A percentile compares a stretch with the other conserved stretches of the same genome.
phyloP scores from a whole-genome alignment of 139 green algal species.

The Eudorina sp. region DNA sequence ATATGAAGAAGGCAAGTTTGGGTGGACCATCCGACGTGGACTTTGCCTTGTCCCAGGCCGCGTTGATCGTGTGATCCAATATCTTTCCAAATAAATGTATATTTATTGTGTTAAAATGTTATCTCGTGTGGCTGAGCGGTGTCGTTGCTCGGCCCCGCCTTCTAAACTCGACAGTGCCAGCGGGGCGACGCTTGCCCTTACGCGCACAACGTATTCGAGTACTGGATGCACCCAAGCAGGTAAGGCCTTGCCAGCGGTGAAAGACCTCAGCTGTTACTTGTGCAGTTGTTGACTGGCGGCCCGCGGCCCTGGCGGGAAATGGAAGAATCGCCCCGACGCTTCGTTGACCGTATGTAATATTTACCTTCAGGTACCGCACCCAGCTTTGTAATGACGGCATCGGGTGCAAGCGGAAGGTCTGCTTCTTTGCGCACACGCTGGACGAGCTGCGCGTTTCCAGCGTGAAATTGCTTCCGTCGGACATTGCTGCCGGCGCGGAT shows the following conservation, averaged over 20 bases:
- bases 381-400: slow-evolving; percentile 92
- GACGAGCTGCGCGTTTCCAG: slow-evolving; percentile 77
- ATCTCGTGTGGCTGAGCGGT: not conserved
- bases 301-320: not conserved
- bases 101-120: not conserved
- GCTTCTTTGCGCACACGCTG: slow-evolving; percentile 91
- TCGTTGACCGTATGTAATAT: not conserved
- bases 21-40: slow-evolving; percentile 10
- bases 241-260: not conserved
- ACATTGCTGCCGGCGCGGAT: slow-evolving; percentile 19
- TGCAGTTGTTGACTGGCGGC: slow-evolving; percentile 7
- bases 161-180: slow-evolving; percentile 69
- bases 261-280: not conserved
- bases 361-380: slow-evolving; percentile 80
- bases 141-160: not conserved
- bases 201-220: slow-evolving; percentile 94
- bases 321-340: too few relatives aligned
- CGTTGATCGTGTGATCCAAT: not conserved
- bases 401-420: slow-evolving; percentile 82
- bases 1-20: slow-evolving; percentile 87
- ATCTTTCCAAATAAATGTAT: too few relatives aligned
- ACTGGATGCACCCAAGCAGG: slow-evolving; percentile 91
- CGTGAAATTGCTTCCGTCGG: slow-evolving; percentile 53
- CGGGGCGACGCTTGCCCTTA: slow-evolving; percentile 86
- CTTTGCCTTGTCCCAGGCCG: not conserved